phyloP scores from a whole-genome alignment of 345 rosid genomes.

The Psidium friedrichsthalianum region DNA sequence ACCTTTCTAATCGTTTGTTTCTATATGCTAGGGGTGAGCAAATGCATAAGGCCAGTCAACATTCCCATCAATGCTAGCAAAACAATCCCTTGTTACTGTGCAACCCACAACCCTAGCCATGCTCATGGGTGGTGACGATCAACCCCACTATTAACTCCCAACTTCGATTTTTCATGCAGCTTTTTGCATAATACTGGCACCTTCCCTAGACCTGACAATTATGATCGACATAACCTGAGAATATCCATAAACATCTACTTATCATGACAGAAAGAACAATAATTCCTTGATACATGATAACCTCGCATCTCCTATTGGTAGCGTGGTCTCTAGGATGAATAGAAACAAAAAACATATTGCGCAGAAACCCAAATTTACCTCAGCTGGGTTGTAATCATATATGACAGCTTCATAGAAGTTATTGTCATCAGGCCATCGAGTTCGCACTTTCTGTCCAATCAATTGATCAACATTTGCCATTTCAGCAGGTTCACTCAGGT shows the following conservation, averaged over 20 bases:
- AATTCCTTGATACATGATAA: background rate
- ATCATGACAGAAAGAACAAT: background rate
- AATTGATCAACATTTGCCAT: conserved; percentile 35
- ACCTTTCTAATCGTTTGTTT: background rate
- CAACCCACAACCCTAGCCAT: background rate
- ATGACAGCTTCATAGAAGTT: conserved; percentile 84
- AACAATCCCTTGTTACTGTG: background rate
- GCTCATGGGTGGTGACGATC: background rate
- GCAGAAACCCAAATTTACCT: conserved; percentile 27
- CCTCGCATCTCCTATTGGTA: background rate
- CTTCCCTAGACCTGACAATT: background rate
- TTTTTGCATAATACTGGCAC: background rate
- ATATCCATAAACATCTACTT: background rate
- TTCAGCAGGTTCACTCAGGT: conserved; percentile 32
- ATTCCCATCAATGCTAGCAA: background rate
- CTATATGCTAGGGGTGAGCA: background rate
- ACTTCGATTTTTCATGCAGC: background rate
- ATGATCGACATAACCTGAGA: background rate
- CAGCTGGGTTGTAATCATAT: conserved; percentile 45
- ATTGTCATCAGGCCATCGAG: conserved; percentile 94
- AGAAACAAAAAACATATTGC: background rate
- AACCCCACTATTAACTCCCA: background rate
- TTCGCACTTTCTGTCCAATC: conserved; percentile 65
- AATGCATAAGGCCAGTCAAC: background rate
- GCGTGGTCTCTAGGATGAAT: background rate